These are phyloP conservation scores for Noccaea bulbosa DNA, from an alignment of 345 rosid species.

Conservation along the genomic window DNA sequence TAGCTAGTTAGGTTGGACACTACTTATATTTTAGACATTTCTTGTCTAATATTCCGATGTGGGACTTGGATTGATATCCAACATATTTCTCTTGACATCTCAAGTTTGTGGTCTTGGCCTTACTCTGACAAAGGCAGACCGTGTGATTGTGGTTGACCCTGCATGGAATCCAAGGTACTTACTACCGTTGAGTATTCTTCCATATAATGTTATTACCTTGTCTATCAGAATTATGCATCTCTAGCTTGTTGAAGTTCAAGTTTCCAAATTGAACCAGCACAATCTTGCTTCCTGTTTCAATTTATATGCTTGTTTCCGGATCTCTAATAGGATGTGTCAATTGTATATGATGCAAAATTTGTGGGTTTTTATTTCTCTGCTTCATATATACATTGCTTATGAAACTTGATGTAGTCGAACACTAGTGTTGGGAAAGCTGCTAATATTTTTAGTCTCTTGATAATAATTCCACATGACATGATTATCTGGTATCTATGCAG, in stretches of 20 bases:
- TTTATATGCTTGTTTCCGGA: neutral
- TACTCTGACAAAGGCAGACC: slow-evolving; percentile 95
- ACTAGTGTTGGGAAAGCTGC: slow-evolving; percentile 15
- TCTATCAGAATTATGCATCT: slow-evolving; percentile 15
- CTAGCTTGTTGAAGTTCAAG: slow-evolving; percentile 11
- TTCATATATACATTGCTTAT: slow-evolving; percentile 8
- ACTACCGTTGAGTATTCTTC: slow-evolving; percentile 13
- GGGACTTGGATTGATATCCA: too few species aligned
- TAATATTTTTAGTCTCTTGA: slow-evolving; percentile 7
- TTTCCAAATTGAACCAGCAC: neutral
- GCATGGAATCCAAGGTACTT: slow-evolving; percentile 97
- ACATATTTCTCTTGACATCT: slow-evolving; percentile 92
- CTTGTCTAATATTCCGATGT: too few species aligned
- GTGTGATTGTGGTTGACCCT: slow-evolving; percentile 96
- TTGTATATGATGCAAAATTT: slow-evolving; percentile 3
- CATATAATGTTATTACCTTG: neutral
- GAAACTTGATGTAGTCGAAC: slow-evolving; percentile 18
- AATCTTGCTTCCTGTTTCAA: slow-evolving; percentile 11
- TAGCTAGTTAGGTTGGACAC: too few species aligned
- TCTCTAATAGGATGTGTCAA: neutral
- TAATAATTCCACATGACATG: slow-evolving; percentile 1
- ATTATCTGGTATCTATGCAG: slow-evolving; percentile 48
- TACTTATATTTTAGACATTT: too few species aligned
- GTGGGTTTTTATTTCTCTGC: neutral
- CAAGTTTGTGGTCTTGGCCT: slow-evolving; percentile 99